Evolutionary conservation across 1,139 yeast genomes (phyloP), one percentile per base, ranked within the genome.

Genomic region (Debaryomyces sp.): DNA sequence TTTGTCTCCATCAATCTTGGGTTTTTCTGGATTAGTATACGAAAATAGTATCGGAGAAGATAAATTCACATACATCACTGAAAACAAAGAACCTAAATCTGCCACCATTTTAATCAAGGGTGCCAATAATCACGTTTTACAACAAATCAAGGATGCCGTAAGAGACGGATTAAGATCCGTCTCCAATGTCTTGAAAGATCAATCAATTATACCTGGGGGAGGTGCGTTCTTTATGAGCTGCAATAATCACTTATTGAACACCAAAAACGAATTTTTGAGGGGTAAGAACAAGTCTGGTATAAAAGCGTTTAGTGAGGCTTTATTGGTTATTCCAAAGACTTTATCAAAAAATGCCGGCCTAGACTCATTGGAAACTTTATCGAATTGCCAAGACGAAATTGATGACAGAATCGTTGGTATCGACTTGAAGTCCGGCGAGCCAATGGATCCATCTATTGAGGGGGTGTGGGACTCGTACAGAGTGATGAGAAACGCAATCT

Each of bases 401-500:
- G 96, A 89, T 47, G 94, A 87, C 47, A 85, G 88, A 61, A 80
- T 82, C 36, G 97, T 92, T 41, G 99, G 99, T 50, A 85, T 95
- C 50, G 97, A 95, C 66, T 79, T 95, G 58, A 81, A 82, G 52
- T 81, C 94, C 12, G 99, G 99, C 39, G 97, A 92, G 63, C 96
- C 98, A 46, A 87, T 94, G 82, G 98, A 94, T 64, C 98, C 99
- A 42, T 78, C 90, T 8, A 81, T 89, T 48, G 97, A 90, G 65
- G 99, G 99, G 52, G 83, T 95, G 51, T 95, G 97, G 96, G 99
- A 95, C 71, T 88, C 96, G 33, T 94, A 82, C 75, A 78, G 99
- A 58, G 99, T 94, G 39, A 74, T 94, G 52, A 84, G 99, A 73
- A 94, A 95, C 67, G 96, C 97, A 23, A 76, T 95, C 49, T 85